These are phyloP conservation scores for Emericellopsis atlantica DNA, from an alignment of 2,329 filamentous ascomycete species.

Conservation along the genomic window DNA sequence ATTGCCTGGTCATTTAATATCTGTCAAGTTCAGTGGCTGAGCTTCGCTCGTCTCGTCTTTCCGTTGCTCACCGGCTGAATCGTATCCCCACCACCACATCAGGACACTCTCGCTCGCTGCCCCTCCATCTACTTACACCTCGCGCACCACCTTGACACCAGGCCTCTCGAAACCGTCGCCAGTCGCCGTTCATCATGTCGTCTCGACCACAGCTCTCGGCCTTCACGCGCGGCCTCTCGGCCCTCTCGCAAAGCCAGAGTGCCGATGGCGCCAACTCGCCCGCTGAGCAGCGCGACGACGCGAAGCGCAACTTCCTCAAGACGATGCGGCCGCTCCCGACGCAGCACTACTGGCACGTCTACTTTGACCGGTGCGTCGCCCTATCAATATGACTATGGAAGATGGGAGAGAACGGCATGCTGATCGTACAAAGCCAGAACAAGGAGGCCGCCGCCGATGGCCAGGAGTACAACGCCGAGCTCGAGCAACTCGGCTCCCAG, in stretches of 20 bases:
- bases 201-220: constrained; percentile 34
- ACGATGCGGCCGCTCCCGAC: constrained; percentile 60
- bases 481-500: constrained; percentile 49
- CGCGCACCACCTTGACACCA: neutral
- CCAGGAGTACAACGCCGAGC: constrained; percentile 36
- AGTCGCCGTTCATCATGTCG: constrained; percentile 30
- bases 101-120: too few relatives aligned
- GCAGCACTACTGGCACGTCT: constrained; percentile 70
- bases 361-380: constrained; percentile 43
- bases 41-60: too few relatives aligned
- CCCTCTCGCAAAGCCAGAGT: constrained; percentile 45
- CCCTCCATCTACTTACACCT: neutral
- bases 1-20: too few relatives aligned
- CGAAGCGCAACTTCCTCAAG: constrained; percentile 74
- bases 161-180: too few relatives aligned
- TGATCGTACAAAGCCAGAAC: constrained; percentile 19
- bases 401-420: neutral
- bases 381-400: neutral
- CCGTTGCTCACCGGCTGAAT: too few relatives aligned
- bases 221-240: constrained; percentile 51
- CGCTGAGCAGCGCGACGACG: constrained; percentile 61
- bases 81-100: too few relatives aligned
- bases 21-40: too few relatives aligned
- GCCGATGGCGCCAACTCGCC: constrained; percentile 33
- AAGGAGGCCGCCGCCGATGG: constrained; percentile 29